Evolutionary conservation across 148 eudicot species (phyloP).

Genomic region (Spergularia bocconei): DNA sequence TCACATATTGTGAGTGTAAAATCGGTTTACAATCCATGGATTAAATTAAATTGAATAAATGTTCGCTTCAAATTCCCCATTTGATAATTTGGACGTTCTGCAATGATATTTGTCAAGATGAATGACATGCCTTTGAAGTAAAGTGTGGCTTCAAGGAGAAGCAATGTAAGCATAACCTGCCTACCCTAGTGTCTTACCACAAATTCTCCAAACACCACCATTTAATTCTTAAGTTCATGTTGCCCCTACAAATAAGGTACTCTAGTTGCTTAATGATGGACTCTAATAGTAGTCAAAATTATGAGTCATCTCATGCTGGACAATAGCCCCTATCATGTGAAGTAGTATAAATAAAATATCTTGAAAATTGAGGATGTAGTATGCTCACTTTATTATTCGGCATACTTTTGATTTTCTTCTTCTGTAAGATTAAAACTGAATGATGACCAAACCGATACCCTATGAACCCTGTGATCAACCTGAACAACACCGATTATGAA

Average conservation of each 20-base stretch:
- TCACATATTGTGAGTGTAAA: no score
- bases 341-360: no score
- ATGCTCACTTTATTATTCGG: no score
- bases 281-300: conserved; percentile 13
- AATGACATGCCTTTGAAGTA: neutral
- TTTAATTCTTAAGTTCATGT: neutral
- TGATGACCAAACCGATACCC: no score
- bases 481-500: no score
- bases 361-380: no score
- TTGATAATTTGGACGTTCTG: neutral
- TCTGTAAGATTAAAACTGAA: no score
- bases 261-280: neutral
- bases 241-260: neutral
- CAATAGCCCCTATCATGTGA: neutral
- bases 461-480: no score
- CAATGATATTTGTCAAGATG: neutral
- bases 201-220: neutral
- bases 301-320: neutral
- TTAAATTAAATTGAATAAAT: no score
- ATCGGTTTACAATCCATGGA: no score
- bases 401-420: no score
- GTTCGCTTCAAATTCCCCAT: no score
- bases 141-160: conserved; percentile 15
- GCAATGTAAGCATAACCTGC: conserved; percentile 10
- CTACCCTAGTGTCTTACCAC: neutral